Percentiles rank a stretch among this genome's conserved stretches.
These are phyloP conservation scores for Neurospora sublineolata DNA, from an alignment of 495 filamentous ascomycete genomes.

Conservation along the genomic window DNA sequence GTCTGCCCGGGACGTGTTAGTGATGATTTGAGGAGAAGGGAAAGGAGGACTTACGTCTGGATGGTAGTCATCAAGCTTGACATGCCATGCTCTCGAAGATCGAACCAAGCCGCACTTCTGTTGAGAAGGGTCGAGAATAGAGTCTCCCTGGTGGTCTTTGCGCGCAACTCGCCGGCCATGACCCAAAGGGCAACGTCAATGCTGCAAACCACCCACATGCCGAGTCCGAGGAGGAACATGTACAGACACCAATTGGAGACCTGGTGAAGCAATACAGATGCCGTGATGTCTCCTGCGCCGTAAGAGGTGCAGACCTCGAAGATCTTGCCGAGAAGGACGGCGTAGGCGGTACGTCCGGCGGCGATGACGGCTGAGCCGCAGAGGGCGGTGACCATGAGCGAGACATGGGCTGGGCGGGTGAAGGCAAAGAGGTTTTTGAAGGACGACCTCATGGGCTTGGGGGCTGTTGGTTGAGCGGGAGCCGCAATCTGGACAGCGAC, in stretches of 20 bases:
- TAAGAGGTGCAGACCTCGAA: conserved; percentile 62
- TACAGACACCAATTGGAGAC: conserved; percentile 46
- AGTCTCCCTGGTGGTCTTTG: conserved; percentile 45
- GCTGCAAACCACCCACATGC: conserved; percentile 53
- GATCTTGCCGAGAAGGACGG: conserved; percentile 62
- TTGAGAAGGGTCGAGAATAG: conserved; percentile 57
- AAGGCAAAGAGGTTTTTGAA: conserved; percentile 56
- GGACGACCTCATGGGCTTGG: conserved; percentile 12
- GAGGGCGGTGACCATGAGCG: conserved; percentile 35
- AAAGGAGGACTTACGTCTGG: conserved; percentile 52
- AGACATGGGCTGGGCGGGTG: conserved; percentile 50
- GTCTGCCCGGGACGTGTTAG: conserved; percentile 32
- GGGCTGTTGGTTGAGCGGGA: background rate
- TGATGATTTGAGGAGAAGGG: background rate
- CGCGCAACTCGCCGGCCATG: conserved; percentile 71
- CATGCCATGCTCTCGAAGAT: conserved; percentile 58
- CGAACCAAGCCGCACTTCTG: conserved; percentile 78
- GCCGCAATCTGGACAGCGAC: background rate
- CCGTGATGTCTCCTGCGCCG: conserved; percentile 42
- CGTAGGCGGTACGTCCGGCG: conserved; percentile 48
- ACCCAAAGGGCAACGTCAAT: conserved; percentile 59
- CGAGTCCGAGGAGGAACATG: conserved; percentile 48
- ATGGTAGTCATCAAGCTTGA: conserved; percentile 57
- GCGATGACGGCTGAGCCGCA: conserved; percentile 50
- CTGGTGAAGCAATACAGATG: conserved; percentile 39